Evolutionary conservation across 2,329 filamentous ascomycete species (phyloP), one percentile per base, ranked within the genome.

Genomic region (Trichoderma harzianum): DNA sequence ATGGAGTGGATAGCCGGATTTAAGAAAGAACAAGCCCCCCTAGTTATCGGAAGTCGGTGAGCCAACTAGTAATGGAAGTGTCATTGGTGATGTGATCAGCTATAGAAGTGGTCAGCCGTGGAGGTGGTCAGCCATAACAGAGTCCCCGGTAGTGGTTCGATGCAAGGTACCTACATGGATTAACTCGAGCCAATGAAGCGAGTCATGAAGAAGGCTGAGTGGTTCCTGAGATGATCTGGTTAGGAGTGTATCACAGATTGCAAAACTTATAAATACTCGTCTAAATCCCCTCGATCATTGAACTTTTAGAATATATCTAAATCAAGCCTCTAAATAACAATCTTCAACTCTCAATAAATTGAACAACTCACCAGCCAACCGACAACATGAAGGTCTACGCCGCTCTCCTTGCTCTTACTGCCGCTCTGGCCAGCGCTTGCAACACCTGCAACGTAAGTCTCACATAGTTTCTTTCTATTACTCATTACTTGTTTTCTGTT

Each of bases 341-440:
- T 16, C n/a, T 24, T 21, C n/a, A 32, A 60, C 14, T 10, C 34
- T 24, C 14, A 34, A 21, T 12, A 24, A 53, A 5, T 14, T 16
- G 34, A 53, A 32, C 28, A 65, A 24, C 16, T 14, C 1, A 51
- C 24, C 6, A 11, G 8, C 4, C 26, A 26, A 32, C n/a, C 36
- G 28, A 16, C 66, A 65, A 65, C 1, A 70, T 70, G 69, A 70
- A 70, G 69, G 34, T 65, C 60, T 70, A 64, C 47, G 61, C 61
- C 18, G 69, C 61, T 16, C 28, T 70, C 8, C 32, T 70, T 7
- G 47, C 32, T 24, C 61, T 70, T 26, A 61, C 58, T 21, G 69
- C 69, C 32, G 47, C 69, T 14, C 24, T 70, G 24, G 57, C 47
- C n/a, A 70, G 69, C 36, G 69, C 69, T 47, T 70, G 69, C 69